Base-by-base conservation (phyloP, 1,284 basidiomycete genomes). In the Paramarasmius palmivorus region DNA sequence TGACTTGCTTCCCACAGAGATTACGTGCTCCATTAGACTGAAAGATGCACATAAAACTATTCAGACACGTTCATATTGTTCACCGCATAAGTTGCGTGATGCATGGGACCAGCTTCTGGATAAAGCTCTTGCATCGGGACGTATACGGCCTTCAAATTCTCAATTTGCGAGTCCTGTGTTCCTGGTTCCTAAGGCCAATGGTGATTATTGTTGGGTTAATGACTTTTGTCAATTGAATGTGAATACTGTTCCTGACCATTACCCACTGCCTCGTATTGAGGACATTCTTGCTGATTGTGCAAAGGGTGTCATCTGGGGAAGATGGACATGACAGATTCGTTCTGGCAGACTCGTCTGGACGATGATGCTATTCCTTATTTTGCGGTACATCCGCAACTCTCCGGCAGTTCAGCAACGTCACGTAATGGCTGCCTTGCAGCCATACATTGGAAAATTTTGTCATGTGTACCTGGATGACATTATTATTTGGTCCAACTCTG, bases 281-380 rank as follows among this genome's bases (percentile, higher is more conserved):
- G 63, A 70, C n/a, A 62, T 69, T 19, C 52, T 68, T 0, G 44
- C 60, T 1, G 59, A 65, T 37, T 63, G 65, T 23, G 63, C 55
- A 0, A 63, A 63, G 38, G 67, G 67, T 0, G 62, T 59, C 17
- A 56, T 66, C n/a, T 72, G 60, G 55, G 63, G 57, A 74, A 71
- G 40, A 57, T 75, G 0, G 67, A 73, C 52, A 72, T 75, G 68
- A 51, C 49, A 73, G 73, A 74, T 46, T 62, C 65, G 0, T 76
- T 73, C 39, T 74, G 73, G 36, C 73, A 75, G 48, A 71, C 65
- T 0, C 47, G 55, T 0, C 58, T 76, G 0, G 66, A 71, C 15
- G 63, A 66, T 0, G 68, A 71, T 5, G 55, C 73, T 15, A 62
- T 73, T 1, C 50, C 63, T 0, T 63, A 59, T 34, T 68, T 70